Conservation (phyloP, 805 yeast genomes). For the Komagataella populi region DNA sequence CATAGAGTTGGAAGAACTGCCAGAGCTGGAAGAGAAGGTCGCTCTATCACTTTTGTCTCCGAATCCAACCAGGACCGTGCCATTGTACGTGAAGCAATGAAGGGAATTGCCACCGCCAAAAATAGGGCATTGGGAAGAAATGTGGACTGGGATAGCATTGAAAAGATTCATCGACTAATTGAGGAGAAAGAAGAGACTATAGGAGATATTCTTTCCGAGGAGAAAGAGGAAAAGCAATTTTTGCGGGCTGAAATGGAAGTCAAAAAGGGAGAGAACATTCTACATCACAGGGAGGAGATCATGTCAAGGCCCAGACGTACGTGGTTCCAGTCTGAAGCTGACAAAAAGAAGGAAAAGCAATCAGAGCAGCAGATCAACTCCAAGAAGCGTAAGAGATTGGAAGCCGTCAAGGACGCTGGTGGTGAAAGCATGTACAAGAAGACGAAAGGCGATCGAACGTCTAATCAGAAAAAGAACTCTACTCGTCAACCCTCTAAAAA, state of each 20-base stretch:
- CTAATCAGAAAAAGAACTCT: conserved; percentile 29
- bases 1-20: conserved; percentile 99
- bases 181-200: conserved; percentile 46
- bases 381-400: conserved; percentile 53
- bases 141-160: conserved; percentile 84
- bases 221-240: conserved; percentile 77
- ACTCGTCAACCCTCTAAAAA: conserved; percentile 18
- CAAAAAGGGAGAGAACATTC: conserved; percentile 70
- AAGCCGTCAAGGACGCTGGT: conserved; percentile 45
- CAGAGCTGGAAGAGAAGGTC: conserved; percentile 96
- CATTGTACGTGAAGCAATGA: conserved; percentile 85
- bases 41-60: conserved; percentile 86
- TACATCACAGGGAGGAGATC: conserved; percentile 73
- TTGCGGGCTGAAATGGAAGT: conserved; percentile 85
- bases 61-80: conserved; percentile 77
- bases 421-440: conserved; percentile 55
- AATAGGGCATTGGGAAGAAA: conserved; percentile 71
- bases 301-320: conserved; percentile 87
- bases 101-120: conserved; percentile 35
- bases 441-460: conserved; percentile 58
- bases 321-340: conserved; percentile 72
- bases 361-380: conserved; percentile 39
- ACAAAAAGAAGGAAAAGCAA: conserved; percentile 35
- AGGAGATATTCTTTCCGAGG: conserved; percentile 75
- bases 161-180: conserved; percentile 46